Conservation (phyloP, 371 early-diverging fungal genomes). For the Apophysomyces elegans region DNA sequence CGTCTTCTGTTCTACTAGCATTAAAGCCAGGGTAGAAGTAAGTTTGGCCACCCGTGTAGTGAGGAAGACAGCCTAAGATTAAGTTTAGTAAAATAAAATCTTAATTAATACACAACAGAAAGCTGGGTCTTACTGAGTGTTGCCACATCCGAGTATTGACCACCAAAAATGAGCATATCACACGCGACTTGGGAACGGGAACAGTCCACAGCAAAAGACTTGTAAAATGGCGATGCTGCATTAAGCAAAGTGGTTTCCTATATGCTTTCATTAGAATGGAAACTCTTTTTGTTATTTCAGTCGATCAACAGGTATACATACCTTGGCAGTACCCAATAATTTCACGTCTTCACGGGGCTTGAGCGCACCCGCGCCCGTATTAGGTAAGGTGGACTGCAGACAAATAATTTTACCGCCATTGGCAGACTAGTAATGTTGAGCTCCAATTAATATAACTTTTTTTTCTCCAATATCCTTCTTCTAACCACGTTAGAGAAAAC, state of each 20-base stretch:
- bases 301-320: constrained; percentile 9
- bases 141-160: constrained; percentile 52
- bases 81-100: too few species aligned
- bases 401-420: constrained; percentile 93
- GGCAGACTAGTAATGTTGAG: constrained; percentile 41
- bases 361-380: constrained; percentile 78
- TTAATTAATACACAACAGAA: too few species aligned
- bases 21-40: constrained; percentile 97
- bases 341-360: constrained; percentile 88
- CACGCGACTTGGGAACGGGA: constrained; percentile 91
- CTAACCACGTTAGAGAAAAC: neutral
- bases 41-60: constrained; percentile 94
- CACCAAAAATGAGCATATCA: constrained; percentile 84
- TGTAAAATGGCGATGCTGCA: constrained; percentile 89
- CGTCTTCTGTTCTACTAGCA: constrained; percentile 85
- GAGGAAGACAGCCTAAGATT: constrained; percentile 66
- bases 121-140: constrained; percentile 67
- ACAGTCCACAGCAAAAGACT: constrained; percentile 92
- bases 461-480: neutral
- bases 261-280: neutral
- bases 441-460: neutral
- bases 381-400: constrained; percentile 84
- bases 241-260: constrained; percentile 83
- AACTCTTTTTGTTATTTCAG: too few species aligned
- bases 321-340: constrained; percentile 82